Evolutionary conservation across 345 rosid genomes (phyloP).

Genomic region (Raphanus sativus): DNA sequence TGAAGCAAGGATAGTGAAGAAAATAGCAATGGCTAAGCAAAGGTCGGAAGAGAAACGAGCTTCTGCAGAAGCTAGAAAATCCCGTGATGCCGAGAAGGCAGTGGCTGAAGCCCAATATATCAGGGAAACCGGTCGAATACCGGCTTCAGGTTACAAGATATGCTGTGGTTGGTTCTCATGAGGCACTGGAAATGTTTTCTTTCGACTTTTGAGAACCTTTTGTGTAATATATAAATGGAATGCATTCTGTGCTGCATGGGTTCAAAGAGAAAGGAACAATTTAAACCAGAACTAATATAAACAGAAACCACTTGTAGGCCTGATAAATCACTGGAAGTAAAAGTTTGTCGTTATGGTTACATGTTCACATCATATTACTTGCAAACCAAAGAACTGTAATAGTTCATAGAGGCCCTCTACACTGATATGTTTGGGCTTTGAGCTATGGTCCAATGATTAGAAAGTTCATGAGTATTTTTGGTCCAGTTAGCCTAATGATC

Average conservation of each 20-base stretch:
- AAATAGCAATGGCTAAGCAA: slow-evolving; percentile 68
- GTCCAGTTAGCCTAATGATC: not conserved
- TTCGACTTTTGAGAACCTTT: not conserved
- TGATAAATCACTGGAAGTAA: not conserved
- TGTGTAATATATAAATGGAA: slow-evolving; percentile 25
- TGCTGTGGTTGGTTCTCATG: slow-evolving; percentile 47
- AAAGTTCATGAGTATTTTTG: not conserved
- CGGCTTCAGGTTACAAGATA: slow-evolving; percentile 47
- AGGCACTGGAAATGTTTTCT: not conserved
- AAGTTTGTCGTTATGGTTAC: not conserved
- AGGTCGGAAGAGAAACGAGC: slow-evolving; percentile 78
- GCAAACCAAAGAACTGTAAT: not conserved
- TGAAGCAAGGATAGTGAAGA: slow-evolving; percentile 73
- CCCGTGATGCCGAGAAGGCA: slow-evolving; percentile 56
- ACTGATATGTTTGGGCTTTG: not conserved
- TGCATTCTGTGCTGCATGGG: slow-evolving; percentile 6
- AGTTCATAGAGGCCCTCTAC: not conserved
- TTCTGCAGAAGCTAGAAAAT: slow-evolving; percentile 66
- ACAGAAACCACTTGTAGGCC: not conserved
- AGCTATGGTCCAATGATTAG: not conserved
- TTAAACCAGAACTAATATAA: not conserved
- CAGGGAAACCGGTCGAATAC: slow-evolving; percentile 66
- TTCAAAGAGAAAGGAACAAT: slow-evolving; percentile 1
- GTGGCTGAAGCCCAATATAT: slow-evolving; percentile 66
- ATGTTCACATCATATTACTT: not conserved